Evolutionary conservation across 495 filamentous ascomycete genomes (phyloP).

Genomic region (Penicillium verhagenii): DNA sequence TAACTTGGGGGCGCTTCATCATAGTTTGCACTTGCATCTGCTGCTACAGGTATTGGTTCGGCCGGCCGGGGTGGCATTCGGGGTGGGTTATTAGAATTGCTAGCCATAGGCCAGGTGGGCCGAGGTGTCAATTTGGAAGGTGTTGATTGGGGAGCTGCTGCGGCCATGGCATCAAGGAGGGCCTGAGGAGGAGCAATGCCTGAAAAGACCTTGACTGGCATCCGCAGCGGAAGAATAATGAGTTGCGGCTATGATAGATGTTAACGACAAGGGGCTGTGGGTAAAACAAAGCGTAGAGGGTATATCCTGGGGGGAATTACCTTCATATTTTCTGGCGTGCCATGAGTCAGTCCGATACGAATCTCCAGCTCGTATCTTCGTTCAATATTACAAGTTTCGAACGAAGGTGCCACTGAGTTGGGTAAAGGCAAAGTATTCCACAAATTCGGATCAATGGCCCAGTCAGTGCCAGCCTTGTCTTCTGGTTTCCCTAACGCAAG

Average conservation of each 20-base stretch:
- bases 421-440: conserved; percentile 74
- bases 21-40: conserved; percentile 36
- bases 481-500: conserved; percentile 57
- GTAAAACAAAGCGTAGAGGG: conserved; percentile 1
- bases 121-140: conserved; percentile 20
- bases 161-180: conserved; percentile 66
- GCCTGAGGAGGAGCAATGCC: conserved; percentile 80
- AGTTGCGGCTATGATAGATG: conserved; percentile 56
- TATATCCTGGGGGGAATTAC: conserved; percentile 38
- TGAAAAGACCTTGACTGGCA: conserved; percentile 82
- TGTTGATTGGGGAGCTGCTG: conserved; percentile 33
- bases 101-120: conserved; percentile 23
- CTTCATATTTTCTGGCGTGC: conserved; percentile 47
- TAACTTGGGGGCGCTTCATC: conserved; percentile 77
- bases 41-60: conserved; percentile 18
- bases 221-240: conserved; percentile 70
- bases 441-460: conserved; percentile 59
- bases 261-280: conserved; percentile 12
- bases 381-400: conserved; percentile 84
- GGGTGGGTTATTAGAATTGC: conserved; percentile 24
- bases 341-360: conserved; percentile 68
- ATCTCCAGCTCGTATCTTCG: conserved; percentile 82
- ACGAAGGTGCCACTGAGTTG: conserved; percentile 79
- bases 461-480: conserved; percentile 63
- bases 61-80: conserved; percentile 38